Evolutionary conservation across 2,329 filamentous ascomycete genomes (phyloP).

Genomic region (Talaromyces sp.): DNA sequence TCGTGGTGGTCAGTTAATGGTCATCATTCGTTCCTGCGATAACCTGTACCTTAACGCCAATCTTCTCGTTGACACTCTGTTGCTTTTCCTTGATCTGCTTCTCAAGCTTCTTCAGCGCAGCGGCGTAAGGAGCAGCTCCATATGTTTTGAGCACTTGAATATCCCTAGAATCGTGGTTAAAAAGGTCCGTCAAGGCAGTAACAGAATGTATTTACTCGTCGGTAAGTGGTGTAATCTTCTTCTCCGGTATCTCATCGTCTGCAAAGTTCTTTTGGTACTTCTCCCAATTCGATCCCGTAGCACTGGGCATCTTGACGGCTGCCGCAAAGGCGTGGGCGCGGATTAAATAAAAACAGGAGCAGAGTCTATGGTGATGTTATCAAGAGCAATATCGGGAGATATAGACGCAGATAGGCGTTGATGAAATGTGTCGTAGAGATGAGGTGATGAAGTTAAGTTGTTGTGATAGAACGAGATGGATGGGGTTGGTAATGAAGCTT

Average conservation of each 20-base stretch:
- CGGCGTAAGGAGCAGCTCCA: constrained; percentile 91
- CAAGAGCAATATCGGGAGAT: neutral
- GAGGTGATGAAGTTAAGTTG: neutral
- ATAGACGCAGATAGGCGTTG: neutral
- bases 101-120: constrained; percentile 92
- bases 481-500: constrained; percentile 23
- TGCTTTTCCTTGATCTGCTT: constrained; percentile 99
- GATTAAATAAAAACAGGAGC: neutral
- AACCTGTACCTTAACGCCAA: constrained; percentile 56
- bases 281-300: constrained; percentile 93
- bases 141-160: constrained; percentile 99
- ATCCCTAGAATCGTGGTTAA: constrained; percentile 59
- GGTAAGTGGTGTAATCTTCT: constrained; percentile 96
- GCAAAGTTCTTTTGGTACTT: constrained; percentile 97
- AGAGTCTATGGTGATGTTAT: neutral
- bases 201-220: constrained; percentile 70
- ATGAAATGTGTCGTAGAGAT: neutral
- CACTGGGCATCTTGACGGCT: constrained; percentile 72
- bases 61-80: constrained; percentile 97
- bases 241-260: constrained; percentile 96
- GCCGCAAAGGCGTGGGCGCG: constrained; percentile 21
- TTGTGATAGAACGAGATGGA: constrained; percentile 21
- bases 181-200: constrained; percentile 24
- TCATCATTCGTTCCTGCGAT: constrained; percentile 20
- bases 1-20: constrained; percentile 38